phyloP scores from a whole-genome alignment of 106 monocot species.

The Dendrobium officinale region DNA sequence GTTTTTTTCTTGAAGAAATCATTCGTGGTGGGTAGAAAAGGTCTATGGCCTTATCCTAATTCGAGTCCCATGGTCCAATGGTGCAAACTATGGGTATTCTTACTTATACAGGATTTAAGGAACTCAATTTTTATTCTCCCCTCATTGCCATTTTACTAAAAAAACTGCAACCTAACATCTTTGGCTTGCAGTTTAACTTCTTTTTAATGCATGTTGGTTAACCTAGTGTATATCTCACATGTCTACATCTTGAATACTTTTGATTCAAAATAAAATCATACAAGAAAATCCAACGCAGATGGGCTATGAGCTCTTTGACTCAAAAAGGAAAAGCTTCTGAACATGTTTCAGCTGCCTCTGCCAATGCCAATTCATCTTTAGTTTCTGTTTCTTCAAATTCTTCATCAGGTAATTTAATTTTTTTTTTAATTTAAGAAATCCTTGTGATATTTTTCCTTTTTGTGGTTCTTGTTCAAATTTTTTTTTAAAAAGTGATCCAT shows the following conservation, averaged over 20 bases:
- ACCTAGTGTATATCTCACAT: neutral
- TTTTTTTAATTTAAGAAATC: neutral
- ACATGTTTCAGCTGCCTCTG: slow-evolving; percentile 37
- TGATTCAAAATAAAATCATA: neutral
- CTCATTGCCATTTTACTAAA: neutral
- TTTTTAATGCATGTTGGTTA: neutral
- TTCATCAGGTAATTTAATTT: slow-evolving; percentile 39
- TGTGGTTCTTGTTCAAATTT: neutral
- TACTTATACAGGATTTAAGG: neutral
- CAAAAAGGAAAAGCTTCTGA: slow-evolving; percentile 83
- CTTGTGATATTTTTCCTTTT: too few relatives aligned
- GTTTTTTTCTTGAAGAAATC: neutral
- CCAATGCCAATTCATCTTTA: slow-evolving; percentile 33
- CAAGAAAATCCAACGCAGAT: slow-evolving; percentile 38
- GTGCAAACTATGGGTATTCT: neutral
- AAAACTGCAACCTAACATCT: neutral
- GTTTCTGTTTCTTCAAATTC: slow-evolving; percentile 38
- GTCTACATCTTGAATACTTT: neutral
- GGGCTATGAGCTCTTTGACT: slow-evolving; percentile 95
- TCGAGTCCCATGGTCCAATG: too few relatives aligned
- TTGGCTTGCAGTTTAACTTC: neutral
- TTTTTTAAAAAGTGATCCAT: neutral
- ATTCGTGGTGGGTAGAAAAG: neutral
- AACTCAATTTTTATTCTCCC: neutral
- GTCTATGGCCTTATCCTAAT: too few relatives aligned